Conservation (phyloP, 1,284 basidiomycete species). For the Cutaneotrichosporon sp. region DNA sequence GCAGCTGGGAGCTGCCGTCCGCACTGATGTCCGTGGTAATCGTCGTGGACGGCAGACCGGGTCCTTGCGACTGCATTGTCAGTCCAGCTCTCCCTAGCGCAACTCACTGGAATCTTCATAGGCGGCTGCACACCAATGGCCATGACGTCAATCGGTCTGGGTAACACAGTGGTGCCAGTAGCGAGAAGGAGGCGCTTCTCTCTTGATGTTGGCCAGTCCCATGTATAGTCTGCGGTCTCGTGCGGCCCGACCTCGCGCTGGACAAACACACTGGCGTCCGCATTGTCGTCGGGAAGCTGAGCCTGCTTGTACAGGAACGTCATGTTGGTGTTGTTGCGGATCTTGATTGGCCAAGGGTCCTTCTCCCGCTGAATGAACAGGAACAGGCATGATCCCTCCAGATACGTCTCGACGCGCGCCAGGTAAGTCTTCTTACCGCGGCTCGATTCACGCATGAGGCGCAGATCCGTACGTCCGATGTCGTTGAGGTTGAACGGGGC, state of each 20-base stretch:
- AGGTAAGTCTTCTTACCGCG: slow-evolving; percentile 55
- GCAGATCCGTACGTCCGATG: slow-evolving; percentile 76
- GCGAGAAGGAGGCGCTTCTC: slow-evolving; percentile 75
- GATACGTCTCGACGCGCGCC: slow-evolving; percentile 73
- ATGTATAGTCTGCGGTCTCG: slow-evolving; percentile 61
- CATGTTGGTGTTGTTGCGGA: slow-evolving; percentile 85
- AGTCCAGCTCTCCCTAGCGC: no score
- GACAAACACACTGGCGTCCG: slow-evolving; percentile 48
- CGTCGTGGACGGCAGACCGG: slow-evolving; percentile 53
- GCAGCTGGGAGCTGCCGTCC: slow-evolving; percentile 77
- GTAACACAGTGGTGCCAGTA: slow-evolving; percentile 56
- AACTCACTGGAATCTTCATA: slow-evolving; percentile 62
- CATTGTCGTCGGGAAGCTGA: slow-evolving; percentile 52
- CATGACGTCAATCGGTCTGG: slow-evolving; percentile 83
- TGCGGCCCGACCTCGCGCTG: slow-evolving; percentile 25
- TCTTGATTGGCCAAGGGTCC: slow-evolving; percentile 77
- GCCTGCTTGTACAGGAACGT: slow-evolving; percentile 69
- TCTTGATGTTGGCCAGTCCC: slow-evolving; percentile 85
- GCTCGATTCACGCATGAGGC: slow-evolving; percentile 51
- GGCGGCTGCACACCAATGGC: slow-evolving; percentile 93
- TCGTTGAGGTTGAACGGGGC: slow-evolving; percentile 88
- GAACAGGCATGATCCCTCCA: slow-evolving; percentile 87
- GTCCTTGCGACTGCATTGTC: slow-evolving; percentile 9
- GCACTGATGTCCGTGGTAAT: slow-evolving; percentile 92
- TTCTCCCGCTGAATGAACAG: slow-evolving; percentile 65